Evolutionary conservation across 257 asterid species (phyloP), one percentile per base, ranked within the genome.

Genomic region (Solanum chaucha): DNA sequence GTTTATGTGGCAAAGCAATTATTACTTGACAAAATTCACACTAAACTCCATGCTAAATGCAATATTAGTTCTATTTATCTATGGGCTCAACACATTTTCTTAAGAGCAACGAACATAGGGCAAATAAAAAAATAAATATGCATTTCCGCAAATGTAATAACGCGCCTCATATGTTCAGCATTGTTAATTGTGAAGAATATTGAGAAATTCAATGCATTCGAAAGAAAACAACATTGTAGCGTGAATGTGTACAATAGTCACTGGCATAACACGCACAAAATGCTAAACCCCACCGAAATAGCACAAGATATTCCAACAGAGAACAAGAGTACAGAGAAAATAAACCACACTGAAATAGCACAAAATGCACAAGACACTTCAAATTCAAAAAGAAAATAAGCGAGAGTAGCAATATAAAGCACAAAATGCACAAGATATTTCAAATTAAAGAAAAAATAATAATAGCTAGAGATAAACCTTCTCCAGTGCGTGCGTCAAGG

Each of bases 401-500:
- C 78, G 44, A 71, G 15, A 72, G 24, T 9, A 19, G 34, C n/a
- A 10, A 38, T 36, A 68, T 13, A 85, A 44, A 71, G 73, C 22
- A 75, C 30, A 44, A 30, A 68, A 41, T 30, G 65, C 65, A 55
- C 35, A 61, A 72, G 20, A 22, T 36, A 86, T 22, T n/a, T 22
- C 34, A 48, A 75, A 51, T 86, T 48, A 3, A 71, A 71, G 3
- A n/a, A 85, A 30, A 17, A 9, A 30, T 1, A 70, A 5, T 3
- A 26, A 41, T 10, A 70, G 70, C 24, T 38, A 67, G 41, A 71
- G 15, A 46, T 28, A 32, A 70, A 70, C 84, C 98, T 95, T 94
- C 93, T 78, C 93, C 96, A 24, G 92, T 89, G 3, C 92, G 94
- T 82, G 94, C 93, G 83, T 93, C 95, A 41, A 93, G 89, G 90